Evolutionary conservation across 1,284 basidiomycete species (phyloP), one percentile per base, ranked within the genome.

Genomic region (Vanrija sp.): DNA sequence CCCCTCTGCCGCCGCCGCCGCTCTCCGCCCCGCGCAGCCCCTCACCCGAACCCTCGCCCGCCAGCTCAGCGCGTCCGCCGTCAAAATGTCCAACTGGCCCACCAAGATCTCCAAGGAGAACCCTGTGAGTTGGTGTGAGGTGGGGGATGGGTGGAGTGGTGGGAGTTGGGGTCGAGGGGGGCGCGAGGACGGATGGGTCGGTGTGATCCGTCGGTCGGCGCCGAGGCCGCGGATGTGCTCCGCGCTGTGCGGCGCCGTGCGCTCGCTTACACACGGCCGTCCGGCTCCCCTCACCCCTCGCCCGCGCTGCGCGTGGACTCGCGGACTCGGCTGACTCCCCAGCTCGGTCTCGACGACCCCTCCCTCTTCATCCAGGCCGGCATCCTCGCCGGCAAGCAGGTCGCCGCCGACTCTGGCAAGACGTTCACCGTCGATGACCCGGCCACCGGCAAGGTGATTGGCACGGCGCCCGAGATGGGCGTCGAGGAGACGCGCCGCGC

Each of bases 401-500:
- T 89, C 7, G 83, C 87, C 58, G 84, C 88, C n/a, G 81, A 82
- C 55, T 83, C 83, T 38, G 85, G 86, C 12, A 81, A 79, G 46
- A 87, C 78, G 25, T 85, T 95, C 58, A 72, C 77, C 27, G 89
- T 95, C 44, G 83, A 57, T 92, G 92, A 95, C 78, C 92, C 92
- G 27, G 87, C 89, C 4, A 92, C 86, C 2, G 82, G 82, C 39
- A 83, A 91, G 64, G 81, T 83, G 53, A 81, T 95, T 42, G 92
- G 89, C 24, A 85, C 83, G 0, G 79, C 90, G 24, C 89, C 92
- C 6, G 92, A 96, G 68, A 88, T 95, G 85, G 86, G 85, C 12
- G 73, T 89, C 42, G 79, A 80, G 31, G 91, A 95, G 75, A 88
- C 89, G 4, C 83, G 84, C 61, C 78, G 83, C 57, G 92, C 92